Conservation (phyloP, 2,329 filamentous ascomycete species). For the Chrysosporium queenslandicum region DNA sequence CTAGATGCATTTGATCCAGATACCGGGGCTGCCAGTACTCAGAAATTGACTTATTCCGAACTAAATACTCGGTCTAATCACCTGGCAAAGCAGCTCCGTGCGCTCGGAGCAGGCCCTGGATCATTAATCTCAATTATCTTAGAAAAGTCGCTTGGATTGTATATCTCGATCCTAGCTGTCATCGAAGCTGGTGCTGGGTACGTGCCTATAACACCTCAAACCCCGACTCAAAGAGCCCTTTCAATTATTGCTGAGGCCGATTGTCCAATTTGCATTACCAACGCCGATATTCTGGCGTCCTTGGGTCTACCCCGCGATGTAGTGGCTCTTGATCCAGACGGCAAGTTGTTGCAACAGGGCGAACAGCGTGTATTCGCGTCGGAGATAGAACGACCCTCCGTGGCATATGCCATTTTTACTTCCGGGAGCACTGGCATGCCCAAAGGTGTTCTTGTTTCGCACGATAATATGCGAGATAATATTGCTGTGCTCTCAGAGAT, state of each 20-base stretch:
- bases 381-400: slow-evolving; percentile 31
- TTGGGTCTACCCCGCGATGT: neutral
- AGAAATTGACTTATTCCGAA: slow-evolving; percentile 51
- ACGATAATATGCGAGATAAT: slow-evolving; percentile 66
- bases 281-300: slow-evolving; percentile 9
- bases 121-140: slow-evolving; percentile 63
- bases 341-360: neutral
- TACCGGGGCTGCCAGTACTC: slow-evolving; percentile 22
- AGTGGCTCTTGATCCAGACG: slow-evolving; percentile 3
- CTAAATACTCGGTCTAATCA: slow-evolving; percentile 56
- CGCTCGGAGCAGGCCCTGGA: slow-evolving; percentile 41
- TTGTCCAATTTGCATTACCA: slow-evolving; percentile 40
- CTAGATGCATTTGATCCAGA: slow-evolving; percentile 40
- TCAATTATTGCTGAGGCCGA: slow-evolving; percentile 54
- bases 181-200: slow-evolving; percentile 69
- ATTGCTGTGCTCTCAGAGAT: slow-evolving; percentile 54
- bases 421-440: slow-evolving; percentile 72
- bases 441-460: slow-evolving; percentile 70
- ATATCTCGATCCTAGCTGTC: slow-evolving; percentile 62
- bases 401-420: slow-evolving; percentile 73
- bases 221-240: slow-evolving; percentile 51
- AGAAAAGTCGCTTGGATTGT: slow-evolving; percentile 64
- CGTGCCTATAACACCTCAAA: slow-evolving; percentile 66
- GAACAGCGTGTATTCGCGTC: neutral
- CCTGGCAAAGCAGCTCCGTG: slow-evolving; percentile 49